Evolutionary conservation across 2,329 filamentous ascomycete genomes (phyloP).

Genomic region (Colletotrichum tanaceti): DNA sequence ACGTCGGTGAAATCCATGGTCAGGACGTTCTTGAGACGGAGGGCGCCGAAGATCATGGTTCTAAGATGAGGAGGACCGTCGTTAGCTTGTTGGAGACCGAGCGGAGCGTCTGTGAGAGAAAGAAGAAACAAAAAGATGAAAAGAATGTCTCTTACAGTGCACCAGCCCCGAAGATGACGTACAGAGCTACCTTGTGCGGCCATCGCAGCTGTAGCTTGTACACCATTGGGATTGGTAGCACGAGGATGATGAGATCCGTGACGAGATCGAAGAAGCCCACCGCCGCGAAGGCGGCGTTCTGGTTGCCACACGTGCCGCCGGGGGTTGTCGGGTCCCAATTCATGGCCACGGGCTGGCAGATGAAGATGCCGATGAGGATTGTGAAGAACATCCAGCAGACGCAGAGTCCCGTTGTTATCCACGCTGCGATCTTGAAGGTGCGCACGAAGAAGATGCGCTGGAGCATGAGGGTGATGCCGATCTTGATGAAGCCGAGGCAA

Average conservation of each 20-base stretch:
- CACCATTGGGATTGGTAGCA: conserved; percentile 49
- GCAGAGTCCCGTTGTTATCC: conserved; percentile 14
- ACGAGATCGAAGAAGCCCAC: conserved; percentile 48
- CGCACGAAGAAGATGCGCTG: conserved; percentile 18
- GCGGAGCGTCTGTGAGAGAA: neutral
- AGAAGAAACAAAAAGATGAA: no score
- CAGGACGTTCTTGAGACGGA: conserved; percentile 42
- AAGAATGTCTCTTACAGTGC: conserved; percentile 45
- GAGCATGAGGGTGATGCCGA: conserved; percentile 27
- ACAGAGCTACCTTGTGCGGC: conserved; percentile 47
- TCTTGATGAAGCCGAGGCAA: conserved; percentile 25
- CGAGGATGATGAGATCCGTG: conserved; percentile 47
- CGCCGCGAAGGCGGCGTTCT: conserved; percentile 45
- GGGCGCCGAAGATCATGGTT: conserved; percentile 47
- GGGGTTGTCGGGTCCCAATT: conserved; percentile 50
- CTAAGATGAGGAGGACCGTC: neutral
- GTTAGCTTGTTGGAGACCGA: neutral
- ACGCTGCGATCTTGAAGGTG: neutral
- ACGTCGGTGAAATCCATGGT: conserved; percentile 44
- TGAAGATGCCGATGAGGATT: conserved; percentile 41
- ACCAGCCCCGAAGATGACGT: conserved; percentile 48
- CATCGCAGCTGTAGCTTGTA: conserved; percentile 46
- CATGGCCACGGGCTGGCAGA: conserved; percentile 51
- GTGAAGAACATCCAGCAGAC: conserved; percentile 20
- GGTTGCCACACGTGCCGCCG: conserved; percentile 50